These are phyloP conservation scores for Gillenia trifoliata DNA, from an alignment of 306 rosid genomes.

Conservation along the genomic window DNA sequence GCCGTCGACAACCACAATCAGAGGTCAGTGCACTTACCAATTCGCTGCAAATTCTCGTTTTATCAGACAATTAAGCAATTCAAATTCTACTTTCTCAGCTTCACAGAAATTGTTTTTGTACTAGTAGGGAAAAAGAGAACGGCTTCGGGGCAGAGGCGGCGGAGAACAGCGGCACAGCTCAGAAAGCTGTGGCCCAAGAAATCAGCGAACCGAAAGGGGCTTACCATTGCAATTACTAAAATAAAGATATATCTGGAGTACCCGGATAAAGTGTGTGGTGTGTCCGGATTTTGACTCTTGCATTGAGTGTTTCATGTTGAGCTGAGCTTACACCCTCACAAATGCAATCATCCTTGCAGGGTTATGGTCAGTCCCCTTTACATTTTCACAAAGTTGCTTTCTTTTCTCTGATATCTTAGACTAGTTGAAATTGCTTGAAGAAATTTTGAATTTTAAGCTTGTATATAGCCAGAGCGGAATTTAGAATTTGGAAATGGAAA, in stretches of 20 bases:
- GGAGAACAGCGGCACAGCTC: conserved; percentile 7
- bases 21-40: conserved; percentile 18
- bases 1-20: conserved; percentile 30
- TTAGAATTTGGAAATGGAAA: not conserved
- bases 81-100: not conserved
- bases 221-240: conserved; percentile 54
- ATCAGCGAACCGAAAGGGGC: conserved; percentile 33
- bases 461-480: not conserved
- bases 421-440: conserved; percentile 1
- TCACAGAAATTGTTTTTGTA: not conserved
- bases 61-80: conserved; percentile 9
- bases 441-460: not conserved
- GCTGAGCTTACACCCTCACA: conserved; percentile 44
- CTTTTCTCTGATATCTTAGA: not conserved
- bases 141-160: conserved; percentile 38
- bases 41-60: conserved; percentile 12
- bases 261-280: conserved; percentile 39
- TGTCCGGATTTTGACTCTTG: conserved; percentile 55
- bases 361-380: conserved; percentile 40
- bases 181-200: conserved; percentile 25
- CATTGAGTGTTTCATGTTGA: conserved; percentile 47
- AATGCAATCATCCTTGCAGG: conserved; percentile 44
- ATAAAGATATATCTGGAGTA: conserved; percentile 44
- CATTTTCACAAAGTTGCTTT: not conserved
- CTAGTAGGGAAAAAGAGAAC: conserved; percentile 47